Percentiles rank a stretch among this genome's conserved stretches.
Conservation (phyloP, 106 monocot genomes). For the Apostasia ramifera region DNA sequence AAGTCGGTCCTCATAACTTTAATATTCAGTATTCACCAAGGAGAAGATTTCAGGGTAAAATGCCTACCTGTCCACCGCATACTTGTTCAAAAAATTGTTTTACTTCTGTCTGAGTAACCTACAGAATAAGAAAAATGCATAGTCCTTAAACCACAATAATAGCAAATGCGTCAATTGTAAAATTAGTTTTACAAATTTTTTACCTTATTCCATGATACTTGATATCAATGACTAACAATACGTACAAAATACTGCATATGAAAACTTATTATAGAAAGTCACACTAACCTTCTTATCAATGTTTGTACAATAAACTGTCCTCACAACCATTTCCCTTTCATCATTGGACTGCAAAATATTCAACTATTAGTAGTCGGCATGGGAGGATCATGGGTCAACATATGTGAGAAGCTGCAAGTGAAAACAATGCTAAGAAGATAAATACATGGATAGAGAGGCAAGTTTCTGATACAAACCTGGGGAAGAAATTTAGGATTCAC, state of each 20-base stretch:
- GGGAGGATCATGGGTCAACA: not conserved
- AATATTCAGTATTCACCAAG: not conserved
- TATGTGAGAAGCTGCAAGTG: not conserved
- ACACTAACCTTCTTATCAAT: slow-evolving; percentile 58
- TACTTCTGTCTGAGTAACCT: slow-evolving; percentile 57
- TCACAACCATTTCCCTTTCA: slow-evolving; percentile 56
- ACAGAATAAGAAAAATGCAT: not conserved
- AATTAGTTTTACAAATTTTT: no score
- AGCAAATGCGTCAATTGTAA: no score
- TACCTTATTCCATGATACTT: no score
- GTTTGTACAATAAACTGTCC: slow-evolving; percentile 72
- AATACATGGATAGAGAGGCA: not conserved
- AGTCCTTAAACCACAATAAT: not conserved
- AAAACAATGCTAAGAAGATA: not conserved
- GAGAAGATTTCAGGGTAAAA: not conserved
- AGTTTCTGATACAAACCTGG: slow-evolving; percentile 25
- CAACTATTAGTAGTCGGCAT: not conserved
- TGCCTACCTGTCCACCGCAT: slow-evolving; percentile 43
- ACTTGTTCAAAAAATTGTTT: slow-evolving; percentile 40
- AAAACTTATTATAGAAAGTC: not conserved
- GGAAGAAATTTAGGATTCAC: slow-evolving; percentile 94
- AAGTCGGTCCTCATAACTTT: no score
- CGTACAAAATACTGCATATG: no score
- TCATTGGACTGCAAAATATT: slow-evolving; percentile 37
- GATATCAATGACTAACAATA: no score